Conservation (phyloP, 805 yeast genomes). For the Scheffersomyces coipomensis region DNA sequence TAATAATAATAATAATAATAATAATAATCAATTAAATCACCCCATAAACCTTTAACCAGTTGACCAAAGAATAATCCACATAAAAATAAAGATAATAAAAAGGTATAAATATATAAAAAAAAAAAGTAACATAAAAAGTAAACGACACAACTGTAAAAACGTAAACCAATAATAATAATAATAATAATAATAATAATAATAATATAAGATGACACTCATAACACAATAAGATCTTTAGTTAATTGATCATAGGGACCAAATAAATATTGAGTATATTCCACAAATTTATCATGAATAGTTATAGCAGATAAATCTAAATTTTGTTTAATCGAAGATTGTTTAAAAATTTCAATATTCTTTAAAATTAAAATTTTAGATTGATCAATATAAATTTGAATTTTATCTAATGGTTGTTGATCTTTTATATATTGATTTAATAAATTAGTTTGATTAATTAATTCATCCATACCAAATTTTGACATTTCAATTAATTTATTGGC, state of each 20-base stretch:
- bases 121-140: background rate
- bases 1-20: too few species aligned
- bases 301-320: conserved; percentile 1
- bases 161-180: background rate
- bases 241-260: background rate
- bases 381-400: background rate
- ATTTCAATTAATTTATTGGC: background rate
- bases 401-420: background rate
- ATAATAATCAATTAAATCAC: too few species aligned
- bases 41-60: too few species aligned
- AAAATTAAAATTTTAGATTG: background rate
- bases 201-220: background rate
- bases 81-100: background rate
- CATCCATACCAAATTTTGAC: background rate
- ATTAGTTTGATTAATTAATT: background rate
- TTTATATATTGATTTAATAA: background rate
- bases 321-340: background rate
- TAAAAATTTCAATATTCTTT: background rate
- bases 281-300: background rate
- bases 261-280: background rate
- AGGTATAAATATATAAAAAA: background rate
- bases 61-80: too few species aligned
- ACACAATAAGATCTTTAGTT: background rate
- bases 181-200: background rate
- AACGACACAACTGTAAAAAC: background rate